A percentile compares a stretch with the other conserved stretches of the same genome.
These are phyloP conservation scores for Aegle marmelos DNA, from an alignment of 345 rosid genomes.

Conservation along the genomic window DNA sequence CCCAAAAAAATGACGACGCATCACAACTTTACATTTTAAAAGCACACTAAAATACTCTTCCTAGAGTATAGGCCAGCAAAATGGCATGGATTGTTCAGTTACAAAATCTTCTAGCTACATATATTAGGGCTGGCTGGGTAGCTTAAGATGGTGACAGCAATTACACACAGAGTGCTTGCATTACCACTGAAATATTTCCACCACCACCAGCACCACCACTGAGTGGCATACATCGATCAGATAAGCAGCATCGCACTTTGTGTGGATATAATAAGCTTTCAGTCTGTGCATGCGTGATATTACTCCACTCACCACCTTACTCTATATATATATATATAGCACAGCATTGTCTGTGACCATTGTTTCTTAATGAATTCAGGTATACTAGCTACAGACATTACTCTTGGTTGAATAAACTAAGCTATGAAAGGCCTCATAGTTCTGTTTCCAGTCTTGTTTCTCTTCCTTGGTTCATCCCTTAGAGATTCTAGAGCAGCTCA, in stretches of 20 bases:
- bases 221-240: slow-evolving; percentile 11
- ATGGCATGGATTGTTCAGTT: slow-evolving; percentile 3
- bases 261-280: slow-evolving; percentile 22
- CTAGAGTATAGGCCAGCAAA: background rate
- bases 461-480: slow-evolving; percentile 20
- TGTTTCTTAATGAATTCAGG: background rate
- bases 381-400: background rate
- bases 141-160: background rate
- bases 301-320: slow-evolving; percentile 7
- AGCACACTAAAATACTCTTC: background rate
- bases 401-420: background rate
- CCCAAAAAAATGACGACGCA: too few species aligned
- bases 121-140: too few species aligned
- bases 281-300: background rate
- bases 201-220: slow-evolving; percentile 12
- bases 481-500: slow-evolving; percentile 19
- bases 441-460: slow-evolving; percentile 11
- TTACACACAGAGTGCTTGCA: background rate
- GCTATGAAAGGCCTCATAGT: slow-evolving; percentile 36
- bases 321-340: slow-evolving; percentile 14
- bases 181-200: background rate
- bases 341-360: background rate
- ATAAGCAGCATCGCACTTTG: slow-evolving; percentile 32
- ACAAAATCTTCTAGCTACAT: background rate
- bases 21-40: background rate